Evolutionary conservation across 2,329 filamentous ascomycete genomes (phyloP), one percentile per base, ranked within the genome.

Genomic region (Aspergillus sp.): DNA sequence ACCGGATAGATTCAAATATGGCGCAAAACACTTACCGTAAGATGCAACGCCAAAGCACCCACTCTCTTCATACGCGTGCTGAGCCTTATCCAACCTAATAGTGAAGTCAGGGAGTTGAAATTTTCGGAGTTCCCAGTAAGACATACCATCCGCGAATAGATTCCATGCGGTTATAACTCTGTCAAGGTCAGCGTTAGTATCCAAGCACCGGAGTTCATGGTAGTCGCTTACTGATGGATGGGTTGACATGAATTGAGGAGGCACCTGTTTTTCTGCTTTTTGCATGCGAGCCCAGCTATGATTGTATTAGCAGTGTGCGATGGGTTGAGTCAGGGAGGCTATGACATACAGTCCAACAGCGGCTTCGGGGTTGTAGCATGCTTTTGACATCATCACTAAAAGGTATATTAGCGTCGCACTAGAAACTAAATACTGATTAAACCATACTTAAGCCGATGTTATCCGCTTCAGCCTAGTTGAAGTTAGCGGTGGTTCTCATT

Each of bases 351-450:
- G 68, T 23, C 72, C 74, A 58, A 83, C 77, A 1, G 84, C 84
- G 14, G 80, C 83, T 56, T 79, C 70, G 0, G 85, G 85, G 53
- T 84, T 75, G 63, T 83, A 87, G 69, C 85, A 87, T 39, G 79
- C 80, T 67, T 84, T 77, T 2, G 85, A 79, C 82, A 87, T 87
- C 79, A 88, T 85, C 69, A 86, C 73, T 75, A 47, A 7, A 14
- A 45, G 5, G 24, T 11, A n/a, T 5, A 46, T 68, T 54, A 74
- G 65, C 24, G 11, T 6, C n/a, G 19, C 6, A 23, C 4, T 15
- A 4, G 37, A 2, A 14, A 12, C 47, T 2, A 15, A 14, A 33
- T n/a, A 4, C 7, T 41, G 14, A 6, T 7, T 6, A 40, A 35
- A 5, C 6, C 70, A 59, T 74, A 79, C 77, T 75, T 46, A 86